These are phyloP conservation scores for Lentinula guzmanii DNA, from an alignment of 768 basidiomycete species.

Conservation along the genomic window DNA sequence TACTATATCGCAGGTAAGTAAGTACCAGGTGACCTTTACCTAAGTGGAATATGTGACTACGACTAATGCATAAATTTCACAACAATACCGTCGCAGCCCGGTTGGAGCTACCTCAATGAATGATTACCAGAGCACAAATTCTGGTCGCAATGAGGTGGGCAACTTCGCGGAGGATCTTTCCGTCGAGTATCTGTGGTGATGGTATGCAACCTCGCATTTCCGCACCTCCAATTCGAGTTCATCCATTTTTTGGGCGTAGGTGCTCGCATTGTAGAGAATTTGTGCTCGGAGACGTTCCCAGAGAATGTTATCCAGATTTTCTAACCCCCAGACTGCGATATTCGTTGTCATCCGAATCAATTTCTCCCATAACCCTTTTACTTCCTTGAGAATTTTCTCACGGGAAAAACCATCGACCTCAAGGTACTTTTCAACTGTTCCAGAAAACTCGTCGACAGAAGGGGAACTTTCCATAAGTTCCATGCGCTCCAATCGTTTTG, in stretches of 20 bases:
- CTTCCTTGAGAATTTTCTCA: background rate
- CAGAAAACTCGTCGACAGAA: background rate
- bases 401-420: background rate
- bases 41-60: background rate
- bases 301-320: background rate
- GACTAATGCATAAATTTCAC: background rate
- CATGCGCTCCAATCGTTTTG: background rate
- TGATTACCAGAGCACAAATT: background rate
- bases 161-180: background rate
- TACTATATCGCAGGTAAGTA: background rate
- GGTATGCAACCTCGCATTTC: background rate
- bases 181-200: background rate
- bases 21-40: background rate
- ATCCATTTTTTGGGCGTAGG: background rate
- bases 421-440: background rate
- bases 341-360: background rate
- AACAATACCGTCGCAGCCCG: background rate
- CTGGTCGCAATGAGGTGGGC: background rate
- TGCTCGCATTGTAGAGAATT: background rate
- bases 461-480: background rate
- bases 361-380: background rate
- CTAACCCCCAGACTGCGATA: background rate
- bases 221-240: background rate
- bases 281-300: background rate
- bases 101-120: background rate